Base-by-base conservation (phyloP, 1,284 basidiomycete species). In the Boletus holoroseus region DNA sequence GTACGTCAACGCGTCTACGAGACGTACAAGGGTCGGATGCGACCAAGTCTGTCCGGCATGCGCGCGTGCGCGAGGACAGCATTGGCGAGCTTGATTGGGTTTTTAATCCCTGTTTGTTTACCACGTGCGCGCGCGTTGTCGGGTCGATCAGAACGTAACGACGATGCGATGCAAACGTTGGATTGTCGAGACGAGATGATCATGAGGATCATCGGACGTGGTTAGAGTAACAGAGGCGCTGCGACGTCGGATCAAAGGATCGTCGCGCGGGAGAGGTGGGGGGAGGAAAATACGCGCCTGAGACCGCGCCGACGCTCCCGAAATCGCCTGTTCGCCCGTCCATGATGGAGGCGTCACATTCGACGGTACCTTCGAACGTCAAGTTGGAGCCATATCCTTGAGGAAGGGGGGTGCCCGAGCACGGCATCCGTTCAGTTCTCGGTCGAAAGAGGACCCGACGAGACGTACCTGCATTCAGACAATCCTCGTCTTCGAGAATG, bases 281-380 rank as follows among this genome's bases (percentile, higher is more conserved):
- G 40, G 15, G 27, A 12, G n/a, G 24, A 24, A 30, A 7, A 3
- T 20, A 63, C 67, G 32, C 59, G 81, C 85, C 84, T 64, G 79
- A 72, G 22, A 86, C 72, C 3, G 86, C 85, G 43, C 83, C 87
- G 15, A 83, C 77, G 56, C 82, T 80, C 22, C 86, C 88, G 63
- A 85, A 90, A 44, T 73, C 70, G 37, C 71, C 67, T 3, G 68
- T 68, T 9, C 44, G 50, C 0, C 77, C 79, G 47, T 79, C 74
- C 82, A 88, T 87, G 51, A 90, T 71, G 8, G 85, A 75, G 1
- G 87, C 87, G 59, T 90, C 87, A 58, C 87, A 89, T 68, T 90
- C 87, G 16, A 88, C 85, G 2, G 68, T 71, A 8, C 87, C 86
- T 18, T 76, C 71, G 7, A 81, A 55, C 0, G 85, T 88, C 36